Evolutionary conservation across 2,329 filamentous ascomycete genomes (phyloP), one percentile per base, ranked within the genome.

Genomic region (Stagonosporopsis rhizophila): DNA sequence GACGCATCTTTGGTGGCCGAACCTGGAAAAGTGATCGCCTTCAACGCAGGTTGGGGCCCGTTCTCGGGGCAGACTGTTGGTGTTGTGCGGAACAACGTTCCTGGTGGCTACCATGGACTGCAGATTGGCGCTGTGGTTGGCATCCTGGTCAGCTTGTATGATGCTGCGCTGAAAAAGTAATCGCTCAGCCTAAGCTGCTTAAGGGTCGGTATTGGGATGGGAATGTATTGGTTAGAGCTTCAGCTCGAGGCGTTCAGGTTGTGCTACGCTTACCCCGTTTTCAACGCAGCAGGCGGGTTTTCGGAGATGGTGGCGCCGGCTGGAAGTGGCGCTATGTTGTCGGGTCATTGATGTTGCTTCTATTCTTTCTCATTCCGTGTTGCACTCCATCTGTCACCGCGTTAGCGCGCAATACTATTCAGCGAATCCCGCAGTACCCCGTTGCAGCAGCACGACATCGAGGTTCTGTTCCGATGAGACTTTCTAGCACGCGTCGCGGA

Each of bases 81-180:
- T 49, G 82, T 84, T 52, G 86, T 95, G 60, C 84, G 88, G 64
- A 77, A 78, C 3, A 85, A 89, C 37, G 78, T 94, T 40, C 90
- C 88, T 61, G 89, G 89, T 39, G 89, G 89, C 57, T 90, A 87
- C 76, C 82, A 86, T 67, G 88, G 89, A 32, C 79, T 91, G 44
- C 74, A 93, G 44, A 85, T 88, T 30, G 89, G 89, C 44, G 82
- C 87, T 6, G 84, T 83, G 51, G 86, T 94, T 62, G 89, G 88
- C 4, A 84, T 84, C 20, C 69, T 93, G 25, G 81, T 87, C 44
- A 89, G 88, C 62, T 77, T 95, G 60, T 95, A 93, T 75, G 90
- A 94, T 62, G 91, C 90, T 35, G 87, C 90, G 22, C 77, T 93
- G 71, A 88, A 84, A 78, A 91, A 75, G 49, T 76, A 65, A 61